Conservation (phyloP, 2,329 filamentous ascomycete species). For the Pseudogymnoascus destructans region DNA sequence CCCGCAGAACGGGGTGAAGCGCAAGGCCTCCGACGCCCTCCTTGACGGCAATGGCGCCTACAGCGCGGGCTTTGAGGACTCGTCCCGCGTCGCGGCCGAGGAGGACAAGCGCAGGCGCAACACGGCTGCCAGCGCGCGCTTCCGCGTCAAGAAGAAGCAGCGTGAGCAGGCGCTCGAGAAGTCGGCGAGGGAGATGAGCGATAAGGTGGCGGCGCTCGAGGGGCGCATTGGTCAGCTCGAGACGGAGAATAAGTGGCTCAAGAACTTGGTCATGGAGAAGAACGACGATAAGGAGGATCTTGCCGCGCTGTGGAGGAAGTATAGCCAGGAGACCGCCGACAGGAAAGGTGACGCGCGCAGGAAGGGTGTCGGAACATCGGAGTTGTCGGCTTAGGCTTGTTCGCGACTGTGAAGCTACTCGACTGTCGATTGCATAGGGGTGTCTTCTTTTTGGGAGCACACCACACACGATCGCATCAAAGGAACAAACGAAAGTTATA, state of each 20-base stretch:
- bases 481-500: no score
- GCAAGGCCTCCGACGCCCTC: constrained; percentile 20
- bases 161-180: constrained; percentile 75
- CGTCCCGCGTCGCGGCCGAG: constrained; percentile 61
- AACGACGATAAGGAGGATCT: constrained; percentile 40
- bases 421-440: neutral
- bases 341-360: constrained; percentile 24
- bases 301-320: constrained; percentile 29
- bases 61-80: constrained; percentile 49
- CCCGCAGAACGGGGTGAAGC: constrained; percentile 22
- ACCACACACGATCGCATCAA: neutral
- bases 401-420: neutral
- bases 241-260: constrained; percentile 72
- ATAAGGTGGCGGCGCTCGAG: constrained; percentile 64
- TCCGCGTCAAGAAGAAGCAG: constrained; percentile 94
- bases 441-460: neutral
- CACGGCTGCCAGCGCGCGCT: constrained; percentile 76
- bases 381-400: neutral
- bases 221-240: constrained; percentile 63
- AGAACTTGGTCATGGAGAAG: constrained; percentile 71
- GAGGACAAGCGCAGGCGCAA: constrained; percentile 85
- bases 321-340: constrained; percentile 25
- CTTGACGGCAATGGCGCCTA: constrained; percentile 25
- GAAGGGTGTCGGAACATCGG: constrained; percentile 23
- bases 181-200: constrained; percentile 68